Evolutionary conservation across 108 stramenopile species (phyloP).

Genomic region (Cylindrotheca fusiformis): DNA sequence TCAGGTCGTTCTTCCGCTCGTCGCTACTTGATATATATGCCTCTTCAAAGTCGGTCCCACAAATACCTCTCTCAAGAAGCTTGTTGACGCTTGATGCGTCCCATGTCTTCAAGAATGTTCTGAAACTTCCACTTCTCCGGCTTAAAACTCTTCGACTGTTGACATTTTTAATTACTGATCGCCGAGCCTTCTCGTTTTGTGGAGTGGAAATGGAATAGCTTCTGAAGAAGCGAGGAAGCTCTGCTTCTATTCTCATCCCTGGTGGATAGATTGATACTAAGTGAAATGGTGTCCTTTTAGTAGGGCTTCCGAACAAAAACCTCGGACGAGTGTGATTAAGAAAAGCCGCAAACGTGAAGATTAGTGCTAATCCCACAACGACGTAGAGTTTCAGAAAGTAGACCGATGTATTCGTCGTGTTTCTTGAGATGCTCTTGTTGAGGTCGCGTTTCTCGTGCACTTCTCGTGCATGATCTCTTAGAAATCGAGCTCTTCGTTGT

Average conservation of each 20-base stretch:
- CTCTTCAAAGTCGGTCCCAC: constrained; percentile 23
- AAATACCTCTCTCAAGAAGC: constrained; percentile 14
- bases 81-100: constrained; percentile 14
- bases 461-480: constrained; percentile 3
- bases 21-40: constrained; percentile 9
- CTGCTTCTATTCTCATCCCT: constrained; percentile 21
- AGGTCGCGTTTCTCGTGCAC: constrained; percentile 1
- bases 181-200: constrained; percentile 15
- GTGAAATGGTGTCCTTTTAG: constrained; percentile 11
- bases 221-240: constrained; percentile 34
- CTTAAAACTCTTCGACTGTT: constrained; percentile 16
- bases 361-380: constrained; percentile 16
- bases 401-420: background rate
- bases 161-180: constrained; percentile 11
- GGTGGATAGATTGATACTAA: constrained; percentile 25
- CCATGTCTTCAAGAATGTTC: constrained; percentile 19
- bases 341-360: constrained; percentile 9
- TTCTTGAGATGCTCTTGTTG: background rate
- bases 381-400: constrained; percentile 11
- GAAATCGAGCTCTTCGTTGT: constrained; percentile 15
- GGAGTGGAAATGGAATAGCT: constrained; percentile 35
- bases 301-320: background rate
- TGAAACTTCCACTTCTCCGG: constrained; percentile 8
- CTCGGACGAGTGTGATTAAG: constrained; percentile 8
- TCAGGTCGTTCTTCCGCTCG: constrained; percentile 22